These are phyloP conservation scores for Gossypium turneri DNA, from an alignment of 345 rosid species.

Conservation along the genomic window DNA sequence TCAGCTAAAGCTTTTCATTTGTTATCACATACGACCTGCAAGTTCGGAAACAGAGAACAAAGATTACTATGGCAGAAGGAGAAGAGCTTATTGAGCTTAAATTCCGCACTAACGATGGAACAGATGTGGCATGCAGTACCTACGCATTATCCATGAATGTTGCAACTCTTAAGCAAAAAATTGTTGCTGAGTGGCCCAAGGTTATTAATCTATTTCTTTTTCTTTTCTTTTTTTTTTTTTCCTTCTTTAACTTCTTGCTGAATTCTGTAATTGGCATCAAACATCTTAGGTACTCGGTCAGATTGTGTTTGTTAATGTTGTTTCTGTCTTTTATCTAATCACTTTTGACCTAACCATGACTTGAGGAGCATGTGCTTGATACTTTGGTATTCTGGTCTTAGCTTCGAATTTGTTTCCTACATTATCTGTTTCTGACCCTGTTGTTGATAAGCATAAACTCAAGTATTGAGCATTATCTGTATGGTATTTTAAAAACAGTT, in stretches of 20 bases:
- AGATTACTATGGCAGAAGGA: constrained; percentile 26
- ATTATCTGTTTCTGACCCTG: neutral
- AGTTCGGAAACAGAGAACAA: constrained; percentile 21
- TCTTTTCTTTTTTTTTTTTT: neutral
- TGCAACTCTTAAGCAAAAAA: constrained; percentile 36
- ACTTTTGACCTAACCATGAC: neutral
- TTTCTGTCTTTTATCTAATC: neutral
- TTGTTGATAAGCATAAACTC: neutral
- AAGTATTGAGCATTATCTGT: neutral
- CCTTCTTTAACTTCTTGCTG: neutral
- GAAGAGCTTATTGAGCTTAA: constrained; percentile 31
- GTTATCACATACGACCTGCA: constrained; percentile 13
- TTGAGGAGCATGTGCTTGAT: neutral
- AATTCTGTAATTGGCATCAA: neutral
- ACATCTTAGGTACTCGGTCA: neutral
- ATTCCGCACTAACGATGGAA: constrained; percentile 36
- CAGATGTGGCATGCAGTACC: constrained; percentile 31
- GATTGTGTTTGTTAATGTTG: constrained; percentile 5
- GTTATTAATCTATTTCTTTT: constrained; percentile 16
- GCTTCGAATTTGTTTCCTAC: neutral
- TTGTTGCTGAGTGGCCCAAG: constrained; percentile 47
- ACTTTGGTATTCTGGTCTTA: neutral
- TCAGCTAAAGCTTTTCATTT: constrained; percentile 7
- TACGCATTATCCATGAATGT: constrained; percentile 31
- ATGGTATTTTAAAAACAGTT: neutral